phyloP scores from a whole-genome alignment of 805 yeast genomes.

The Candida qinlingensis region DNA sequence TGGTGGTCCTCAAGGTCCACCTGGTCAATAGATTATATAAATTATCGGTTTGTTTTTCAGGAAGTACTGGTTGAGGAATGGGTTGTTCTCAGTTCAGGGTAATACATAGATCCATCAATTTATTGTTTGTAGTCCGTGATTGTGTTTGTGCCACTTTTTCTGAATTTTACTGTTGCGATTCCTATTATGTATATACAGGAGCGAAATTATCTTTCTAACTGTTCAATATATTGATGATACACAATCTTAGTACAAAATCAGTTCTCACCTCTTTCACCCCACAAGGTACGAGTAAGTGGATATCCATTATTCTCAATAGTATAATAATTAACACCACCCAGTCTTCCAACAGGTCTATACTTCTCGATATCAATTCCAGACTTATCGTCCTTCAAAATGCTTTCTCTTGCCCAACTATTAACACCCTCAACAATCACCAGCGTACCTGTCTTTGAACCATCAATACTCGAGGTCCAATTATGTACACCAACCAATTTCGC shows the following conservation, averaged over 20 bases:
- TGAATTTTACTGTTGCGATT: no score
- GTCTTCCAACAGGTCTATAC: constrained; percentile 46
- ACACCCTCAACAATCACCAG: constrained; percentile 47
- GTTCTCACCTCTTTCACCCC: neutral
- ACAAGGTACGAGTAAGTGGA: constrained; percentile 28
- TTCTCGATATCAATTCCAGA: constrained; percentile 38
- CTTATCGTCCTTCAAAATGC: constrained; percentile 36
- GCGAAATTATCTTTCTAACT: neutral
- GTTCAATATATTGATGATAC: no score
- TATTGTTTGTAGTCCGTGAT: neutral
- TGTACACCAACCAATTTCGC: constrained; percentile 40
- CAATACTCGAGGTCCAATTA: constrained; percentile 37
- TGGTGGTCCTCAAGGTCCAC: constrained; percentile 18
- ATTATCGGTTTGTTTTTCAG: neutral
- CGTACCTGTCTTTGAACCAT: constrained; percentile 30
- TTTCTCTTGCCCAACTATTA: constrained; percentile 51
- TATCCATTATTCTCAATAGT: constrained; percentile 35
- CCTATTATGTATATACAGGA: no score
- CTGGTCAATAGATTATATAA: constrained; percentile 13
- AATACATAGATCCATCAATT: neutral
- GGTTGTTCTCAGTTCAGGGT: neutral
- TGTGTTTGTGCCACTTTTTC: no score
- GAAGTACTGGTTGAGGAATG: neutral
- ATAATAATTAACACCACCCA: constrained; percentile 45
- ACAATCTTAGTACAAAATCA: no score